phyloP scores from a whole-genome alignment of 2,329 filamentous ascomycete genomes.

The Huntiella decipiens region DNA sequence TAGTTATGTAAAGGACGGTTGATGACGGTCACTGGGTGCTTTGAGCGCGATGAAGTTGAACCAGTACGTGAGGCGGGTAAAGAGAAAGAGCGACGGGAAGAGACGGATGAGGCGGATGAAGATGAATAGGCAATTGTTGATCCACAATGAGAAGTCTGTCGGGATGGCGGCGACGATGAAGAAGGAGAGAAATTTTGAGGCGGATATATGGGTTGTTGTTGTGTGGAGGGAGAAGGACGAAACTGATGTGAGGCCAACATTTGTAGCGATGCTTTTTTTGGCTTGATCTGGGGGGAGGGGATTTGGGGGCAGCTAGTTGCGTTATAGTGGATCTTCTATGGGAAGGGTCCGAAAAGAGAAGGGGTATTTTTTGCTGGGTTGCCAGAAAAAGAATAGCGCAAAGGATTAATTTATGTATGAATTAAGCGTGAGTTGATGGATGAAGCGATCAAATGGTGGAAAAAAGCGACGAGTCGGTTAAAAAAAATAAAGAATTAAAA shows the following conservation, averaged over 20 bases:
- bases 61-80: too few species aligned
- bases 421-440: too few species aligned
- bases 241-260: conserved; percentile 10
- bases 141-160: background rate
- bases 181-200: background rate
- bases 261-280: conserved; percentile 1
- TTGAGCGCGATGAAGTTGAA: too few species aligned
- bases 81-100: background rate
- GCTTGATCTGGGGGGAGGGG: too few species aligned
- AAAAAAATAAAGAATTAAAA: background rate
- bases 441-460: background rate
- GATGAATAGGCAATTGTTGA: background rate
- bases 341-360: conserved; percentile 1
- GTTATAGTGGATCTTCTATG: conserved; percentile 1
- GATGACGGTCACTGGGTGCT: too few species aligned
- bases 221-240: conserved; percentile 4
- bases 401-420: too few species aligned
- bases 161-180: conserved; percentile 1
- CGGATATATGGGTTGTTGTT: background rate
- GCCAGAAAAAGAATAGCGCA: too few species aligned
- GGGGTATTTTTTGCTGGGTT: too few species aligned
- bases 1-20: too few species aligned
- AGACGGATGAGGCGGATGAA: background rate
- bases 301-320: background rate
- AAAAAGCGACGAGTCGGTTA: background rate